Percentiles rank a stretch among this genome's conserved stretches.
These are phyloP conservation scores for Lolium rigidum DNA, from an alignment of 176 grass and related monocot species.

Conservation along the genomic window DNA sequence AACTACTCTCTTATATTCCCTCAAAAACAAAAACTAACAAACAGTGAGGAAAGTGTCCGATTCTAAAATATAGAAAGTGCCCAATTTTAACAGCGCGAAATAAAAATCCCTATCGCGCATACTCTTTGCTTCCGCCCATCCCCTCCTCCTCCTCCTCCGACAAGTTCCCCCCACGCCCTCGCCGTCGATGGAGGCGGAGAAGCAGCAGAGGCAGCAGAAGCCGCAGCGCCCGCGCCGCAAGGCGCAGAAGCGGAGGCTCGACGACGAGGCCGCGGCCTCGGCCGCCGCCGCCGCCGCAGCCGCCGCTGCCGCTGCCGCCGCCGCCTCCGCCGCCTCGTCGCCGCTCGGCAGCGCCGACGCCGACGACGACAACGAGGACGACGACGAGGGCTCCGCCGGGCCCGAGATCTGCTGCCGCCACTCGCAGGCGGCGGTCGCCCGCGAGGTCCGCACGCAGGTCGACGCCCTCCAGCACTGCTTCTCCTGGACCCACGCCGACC, in stretches of 20 bases:
- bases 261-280: constrained; percentile 57
- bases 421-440: constrained; percentile 63
- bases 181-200: constrained; percentile 80
- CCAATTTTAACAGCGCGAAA: not conserved
- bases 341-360: constrained; percentile 47
- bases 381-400: constrained; percentile 59
- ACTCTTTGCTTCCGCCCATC: constrained; percentile 17
- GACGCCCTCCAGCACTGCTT: constrained; percentile 78
- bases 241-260: constrained; percentile 83
- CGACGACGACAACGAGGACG: constrained; percentile 48
- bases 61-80: not conserved
- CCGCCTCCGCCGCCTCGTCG: constrained; percentile 33
- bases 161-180: constrained; percentile 37
- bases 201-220: constrained; percentile 32
- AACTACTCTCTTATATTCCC: too few species aligned
- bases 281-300: constrained; percentile 30
- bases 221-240: constrained; percentile 67
- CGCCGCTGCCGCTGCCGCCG: constrained; percentile 18
- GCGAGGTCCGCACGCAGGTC: constrained; percentile 83
- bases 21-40: not conserved
- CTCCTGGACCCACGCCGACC: constrained; percentile 85
- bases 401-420: constrained; percentile 75
- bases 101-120: constrained; percentile 29
- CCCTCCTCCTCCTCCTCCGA: constrained; percentile 39
- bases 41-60: not conserved